These are phyloP conservation scores for Epithele typhae DNA, from an alignment of 768 basidiomycete genomes.

Conservation along the genomic window DNA sequence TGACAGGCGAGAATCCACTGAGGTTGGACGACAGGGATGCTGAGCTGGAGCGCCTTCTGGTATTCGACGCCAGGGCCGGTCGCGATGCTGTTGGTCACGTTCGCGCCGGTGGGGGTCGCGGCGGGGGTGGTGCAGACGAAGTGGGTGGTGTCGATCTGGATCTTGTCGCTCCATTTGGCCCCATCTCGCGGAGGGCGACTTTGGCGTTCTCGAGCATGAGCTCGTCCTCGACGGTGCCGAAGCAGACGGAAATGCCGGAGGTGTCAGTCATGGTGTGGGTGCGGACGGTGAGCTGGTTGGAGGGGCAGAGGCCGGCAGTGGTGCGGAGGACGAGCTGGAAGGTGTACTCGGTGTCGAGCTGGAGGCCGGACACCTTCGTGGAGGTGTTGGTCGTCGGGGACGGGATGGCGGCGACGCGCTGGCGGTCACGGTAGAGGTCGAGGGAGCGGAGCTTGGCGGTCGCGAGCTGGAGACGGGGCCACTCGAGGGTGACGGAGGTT, in stretches of 20 bases:
- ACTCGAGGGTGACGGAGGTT: conserved; percentile 95
- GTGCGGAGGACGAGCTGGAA: conserved; percentile 95
- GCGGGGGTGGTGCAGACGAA: conserved; percentile 94
- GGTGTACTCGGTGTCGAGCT: conserved; percentile 79
- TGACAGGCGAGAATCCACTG: conserved; percentile 93
- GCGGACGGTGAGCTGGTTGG: conserved; percentile 74
- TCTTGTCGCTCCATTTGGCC: conserved; percentile 88
- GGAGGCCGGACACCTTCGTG: conserved; percentile 80
- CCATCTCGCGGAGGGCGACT: conserved; percentile 77
- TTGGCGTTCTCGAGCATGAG: conserved; percentile 78
- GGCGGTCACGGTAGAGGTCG: conserved; percentile 89
- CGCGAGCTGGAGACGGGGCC: conserved; percentile 83
- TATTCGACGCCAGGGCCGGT: conserved; percentile 81
- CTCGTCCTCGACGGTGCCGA: conserved; percentile 81
- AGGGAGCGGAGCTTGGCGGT: conserved; percentile 82
- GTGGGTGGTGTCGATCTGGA: conserved; percentile 97
- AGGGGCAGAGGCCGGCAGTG: conserved; percentile 85
- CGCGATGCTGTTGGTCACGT: conserved; percentile 45
- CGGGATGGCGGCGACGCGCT: conserved; percentile 83
- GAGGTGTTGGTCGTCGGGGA: conserved; percentile 81
- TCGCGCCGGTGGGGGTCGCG: conserved; percentile 55
- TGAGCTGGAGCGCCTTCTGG: conserved; percentile 90
- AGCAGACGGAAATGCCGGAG: conserved; percentile 91
- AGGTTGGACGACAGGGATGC: conserved; percentile 92
- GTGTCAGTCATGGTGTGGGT: conserved; percentile 97